Conservation (phyloP, 2,329 filamentous ascomycete genomes). For the Chaetomium sp. region DNA sequence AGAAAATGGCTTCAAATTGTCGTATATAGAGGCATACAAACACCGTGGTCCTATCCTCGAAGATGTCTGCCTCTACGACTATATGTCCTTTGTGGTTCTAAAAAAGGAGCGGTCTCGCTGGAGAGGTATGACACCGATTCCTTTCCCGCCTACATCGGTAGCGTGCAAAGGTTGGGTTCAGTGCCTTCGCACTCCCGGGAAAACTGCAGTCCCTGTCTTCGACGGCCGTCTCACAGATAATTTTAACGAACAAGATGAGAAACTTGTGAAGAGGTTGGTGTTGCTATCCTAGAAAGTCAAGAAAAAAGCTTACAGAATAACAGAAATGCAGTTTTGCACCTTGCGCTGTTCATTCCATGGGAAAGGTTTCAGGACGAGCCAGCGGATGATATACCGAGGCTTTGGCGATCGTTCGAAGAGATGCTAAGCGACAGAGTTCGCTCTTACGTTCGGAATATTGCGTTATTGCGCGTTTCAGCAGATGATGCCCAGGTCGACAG, state of each 20-base stretch:
- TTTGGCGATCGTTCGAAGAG: conserved; percentile 11
- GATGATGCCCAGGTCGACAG: conserved; percentile 14
- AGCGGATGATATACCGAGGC: conserved; percentile 5
- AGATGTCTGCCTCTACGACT: conserved; percentile 6
- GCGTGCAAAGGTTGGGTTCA: conserved; percentile 3
- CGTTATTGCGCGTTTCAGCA: conserved; percentile 13
- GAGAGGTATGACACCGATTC: background rate
- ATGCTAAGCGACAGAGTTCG: conserved; percentile 9
- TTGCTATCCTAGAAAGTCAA: no score
- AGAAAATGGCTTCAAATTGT: conserved; percentile 8
- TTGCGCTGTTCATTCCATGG: conserved; percentile 9
- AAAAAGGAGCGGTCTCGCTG: background rate
- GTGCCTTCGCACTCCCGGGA: background rate
- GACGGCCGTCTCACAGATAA: no score
- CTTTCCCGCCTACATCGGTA: background rate
- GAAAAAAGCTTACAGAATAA: background rate
- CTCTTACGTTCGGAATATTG: conserved; percentile 13
- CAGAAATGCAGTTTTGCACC: conserved; percentile 10
- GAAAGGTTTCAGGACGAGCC: conserved; percentile 11
- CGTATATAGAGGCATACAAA: conserved; percentile 4
- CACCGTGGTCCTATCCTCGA: conserved; percentile 1
- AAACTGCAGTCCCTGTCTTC: no score
- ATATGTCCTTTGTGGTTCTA: conserved; percentile 3
- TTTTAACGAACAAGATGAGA: no score
- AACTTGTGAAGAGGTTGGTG: no score